A percentile compares a stretch with the other conserved stretches of the same genome.
These are phyloP conservation scores for Erodium moschatum DNA, from an alignment of 441 rosid genomes.

Conservation along the genomic window DNA sequence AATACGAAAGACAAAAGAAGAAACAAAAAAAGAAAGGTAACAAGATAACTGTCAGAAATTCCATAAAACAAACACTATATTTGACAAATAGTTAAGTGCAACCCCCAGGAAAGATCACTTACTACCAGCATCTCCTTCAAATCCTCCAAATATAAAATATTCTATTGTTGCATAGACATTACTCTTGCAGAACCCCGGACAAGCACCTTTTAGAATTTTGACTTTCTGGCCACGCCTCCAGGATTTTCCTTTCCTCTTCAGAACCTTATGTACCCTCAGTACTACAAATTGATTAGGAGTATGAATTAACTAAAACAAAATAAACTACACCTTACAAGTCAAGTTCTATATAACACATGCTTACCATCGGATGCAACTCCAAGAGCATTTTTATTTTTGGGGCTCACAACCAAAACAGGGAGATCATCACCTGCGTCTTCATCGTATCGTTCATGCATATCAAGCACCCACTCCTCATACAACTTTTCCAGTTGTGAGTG, in stretches of 20 bases:
- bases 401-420: constrained; percentile 33
- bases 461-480: constrained; percentile 54
- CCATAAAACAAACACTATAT: neutral
- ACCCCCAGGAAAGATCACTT: constrained; percentile 13
- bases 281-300: constrained; percentile 31
- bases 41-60: neutral
- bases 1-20: neutral
- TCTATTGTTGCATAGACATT: constrained; percentile 57
- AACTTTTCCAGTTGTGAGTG: constrained; percentile 43
- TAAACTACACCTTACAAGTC: constrained; percentile 5
- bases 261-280: constrained; percentile 43
- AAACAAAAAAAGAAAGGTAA: neutral
- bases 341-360: constrained; percentile 15
- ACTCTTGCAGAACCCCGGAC: constrained; percentile 33
- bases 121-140: constrained; percentile 64
- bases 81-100: neutral
- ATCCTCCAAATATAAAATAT: constrained; percentile 51
- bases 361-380: constrained; percentile 52
- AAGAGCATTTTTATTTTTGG: constrained; percentile 41
- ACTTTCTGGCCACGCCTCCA: constrained; percentile 58
- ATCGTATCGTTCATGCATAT: constrained; percentile 56
- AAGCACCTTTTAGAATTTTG: constrained; percentile 60
- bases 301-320: neutral
- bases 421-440: constrained; percentile 56
- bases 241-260: constrained; percentile 38